Percentiles rank a stretch among this genome's conserved stretches.
phyloP scores from a whole-genome alignment of 768 basidiomycete genomes.

The Mycena albidolilacea region DNA sequence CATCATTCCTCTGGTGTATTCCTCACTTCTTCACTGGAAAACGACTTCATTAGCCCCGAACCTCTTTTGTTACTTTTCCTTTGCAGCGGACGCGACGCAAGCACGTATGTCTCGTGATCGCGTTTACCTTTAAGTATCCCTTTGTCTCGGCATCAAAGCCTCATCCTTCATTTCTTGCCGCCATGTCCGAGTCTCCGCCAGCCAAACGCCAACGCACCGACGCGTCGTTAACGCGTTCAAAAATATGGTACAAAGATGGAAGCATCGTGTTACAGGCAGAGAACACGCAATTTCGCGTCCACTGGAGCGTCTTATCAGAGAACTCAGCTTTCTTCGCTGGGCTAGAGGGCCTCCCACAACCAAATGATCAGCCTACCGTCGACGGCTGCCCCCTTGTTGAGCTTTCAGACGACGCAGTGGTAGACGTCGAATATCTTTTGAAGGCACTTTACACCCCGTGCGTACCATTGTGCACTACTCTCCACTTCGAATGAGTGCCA shows the following conservation, averaged over 20 bases:
- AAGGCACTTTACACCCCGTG: constrained; percentile 2
- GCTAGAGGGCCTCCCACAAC: constrained; percentile 6
- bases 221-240: neutral
- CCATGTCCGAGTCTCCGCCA: neutral
- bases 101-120: too few species aligned
- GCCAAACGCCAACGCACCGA: neutral
- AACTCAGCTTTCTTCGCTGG: constrained; percentile 9
- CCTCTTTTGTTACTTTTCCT: too few species aligned
- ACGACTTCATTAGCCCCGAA: too few species aligned
- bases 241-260: neutral
- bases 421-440: neutral
- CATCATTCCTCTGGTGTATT: too few species aligned
- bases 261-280: neutral
- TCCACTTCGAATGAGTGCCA: neutral
- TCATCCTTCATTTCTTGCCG: neutral
- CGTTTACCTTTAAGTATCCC: too few species aligned
- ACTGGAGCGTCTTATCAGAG: neutral
- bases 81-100: too few species aligned
- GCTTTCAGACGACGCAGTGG: neutral
- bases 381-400: constrained; percentile 19
- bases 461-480: neutral
- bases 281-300: constrained; percentile 2
- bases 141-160: too few species aligned
- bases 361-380: constrained; percentile 2
- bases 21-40: too few species aligned